A percentile compares a stretch with the other conserved stretches of the same genome.
phyloP scores from a whole-genome alignment of 129 eudicot genomes.

The Pseudognaphalium luteoalbum region DNA sequence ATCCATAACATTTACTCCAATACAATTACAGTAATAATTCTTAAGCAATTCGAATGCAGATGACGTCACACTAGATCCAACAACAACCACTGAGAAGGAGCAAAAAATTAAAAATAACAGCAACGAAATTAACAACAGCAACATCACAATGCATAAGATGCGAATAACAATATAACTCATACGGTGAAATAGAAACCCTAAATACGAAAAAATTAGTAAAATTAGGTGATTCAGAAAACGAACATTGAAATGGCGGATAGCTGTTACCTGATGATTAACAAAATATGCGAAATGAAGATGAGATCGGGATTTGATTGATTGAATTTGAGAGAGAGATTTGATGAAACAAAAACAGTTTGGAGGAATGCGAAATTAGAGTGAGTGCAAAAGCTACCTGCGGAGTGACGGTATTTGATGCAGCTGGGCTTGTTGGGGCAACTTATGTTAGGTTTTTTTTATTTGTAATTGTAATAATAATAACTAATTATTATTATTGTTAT shows the following conservation, averaged over 20 bases:
- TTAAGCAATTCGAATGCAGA: conserved; percentile 11
- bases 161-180: conserved; percentile 14
- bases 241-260: not conserved
- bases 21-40: not conserved
- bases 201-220: not conserved
- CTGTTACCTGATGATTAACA: not conserved
- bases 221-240: not conserved
- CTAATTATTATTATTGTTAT: too few relatives aligned
- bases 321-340: conserved; percentile 26
- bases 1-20: not conserved
- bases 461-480: too few relatives aligned
- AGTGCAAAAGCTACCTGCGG: conserved; percentile 28
- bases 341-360: conserved; percentile 6
- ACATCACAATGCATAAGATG: conserved; percentile 18
- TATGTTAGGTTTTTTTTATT: conserved; percentile 4
- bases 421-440: conserved; percentile 29
- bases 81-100: not conserved
- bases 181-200: conserved; percentile 28
- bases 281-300: not conserved
- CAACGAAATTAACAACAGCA: conserved; percentile 3
- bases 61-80: conserved; percentile 30
- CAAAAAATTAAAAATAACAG: not conserved
- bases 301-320: conserved; percentile 14
- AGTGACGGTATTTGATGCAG: conserved; percentile 14
- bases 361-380: not conserved